phyloP scores from a whole-genome alignment of 164 flowering plant species.

The Malania oleifera region DNA sequence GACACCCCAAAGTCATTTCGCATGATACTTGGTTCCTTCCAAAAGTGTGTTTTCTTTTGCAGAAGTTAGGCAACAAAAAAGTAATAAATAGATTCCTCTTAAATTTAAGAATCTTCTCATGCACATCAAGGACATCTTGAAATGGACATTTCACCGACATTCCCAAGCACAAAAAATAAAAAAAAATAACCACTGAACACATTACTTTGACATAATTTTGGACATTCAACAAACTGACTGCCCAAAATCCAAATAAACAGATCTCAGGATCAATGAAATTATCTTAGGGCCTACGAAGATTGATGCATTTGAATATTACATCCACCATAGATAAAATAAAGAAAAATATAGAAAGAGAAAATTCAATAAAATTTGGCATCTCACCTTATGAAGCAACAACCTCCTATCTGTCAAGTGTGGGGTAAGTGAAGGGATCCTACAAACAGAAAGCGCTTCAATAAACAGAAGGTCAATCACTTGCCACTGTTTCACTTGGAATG shows the following conservation, averaged over 20 bases:
- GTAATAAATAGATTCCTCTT: neutral
- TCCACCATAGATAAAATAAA: neutral
- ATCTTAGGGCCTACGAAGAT: too few species aligned
- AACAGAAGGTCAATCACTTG: slow-evolving; percentile 68
- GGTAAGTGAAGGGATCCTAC: slow-evolving; percentile 55
- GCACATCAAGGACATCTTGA: too few species aligned
- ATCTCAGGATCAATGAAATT: slow-evolving; percentile 2
- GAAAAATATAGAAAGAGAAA: neutral
- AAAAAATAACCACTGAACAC: too few species aligned
- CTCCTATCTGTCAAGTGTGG: slow-evolving; percentile 48
- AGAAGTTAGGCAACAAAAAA: neutral
- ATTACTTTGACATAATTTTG: neutral
- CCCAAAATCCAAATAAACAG: neutral
- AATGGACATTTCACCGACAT: too few species aligned
- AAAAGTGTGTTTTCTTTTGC: neutral
- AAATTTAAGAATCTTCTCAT: neutral
- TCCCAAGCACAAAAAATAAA: too few species aligned
- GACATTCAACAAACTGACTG: neutral
- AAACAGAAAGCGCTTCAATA: slow-evolving; percentile 77
- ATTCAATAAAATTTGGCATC: neutral
- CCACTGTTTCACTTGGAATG: slow-evolving; percentile 79
- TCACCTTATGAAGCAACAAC: slow-evolving; percentile 58
- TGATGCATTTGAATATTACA: neutral
- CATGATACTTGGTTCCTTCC: too few species aligned
- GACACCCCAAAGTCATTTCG: too few species aligned